These are phyloP conservation scores for Penicillium sclerotiorum DNA, from an alignment of 2,329 filamentous ascomycete genomes.

Conservation along the genomic window DNA sequence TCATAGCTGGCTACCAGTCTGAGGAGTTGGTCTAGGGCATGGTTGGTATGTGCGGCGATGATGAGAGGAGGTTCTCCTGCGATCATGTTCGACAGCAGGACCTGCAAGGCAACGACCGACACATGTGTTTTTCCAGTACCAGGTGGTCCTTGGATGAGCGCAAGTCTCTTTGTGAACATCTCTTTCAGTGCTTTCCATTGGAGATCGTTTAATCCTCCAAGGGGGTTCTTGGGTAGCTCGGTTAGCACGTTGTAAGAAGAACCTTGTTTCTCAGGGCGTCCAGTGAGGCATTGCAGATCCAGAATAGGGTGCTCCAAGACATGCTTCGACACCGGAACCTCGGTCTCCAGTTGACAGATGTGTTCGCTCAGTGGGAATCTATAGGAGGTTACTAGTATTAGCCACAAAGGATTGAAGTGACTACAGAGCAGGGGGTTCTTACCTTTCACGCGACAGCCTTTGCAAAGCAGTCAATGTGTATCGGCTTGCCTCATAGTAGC, in stretches of 20 bases:
- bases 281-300: conserved; percentile 53
- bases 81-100: conserved; percentile 63
- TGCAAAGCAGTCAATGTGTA: conserved; percentile 76
- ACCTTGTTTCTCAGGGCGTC: conserved; percentile 36
- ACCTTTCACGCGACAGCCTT: conserved; percentile 59
- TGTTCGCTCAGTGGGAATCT: conserved; percentile 51
- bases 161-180: conserved; percentile 71
- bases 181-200: conserved; percentile 69
- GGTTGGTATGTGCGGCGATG: conserved; percentile 84
- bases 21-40: conserved; percentile 83
- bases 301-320: conserved; percentile 52
- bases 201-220: conserved; percentile 64
- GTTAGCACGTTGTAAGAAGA: conserved; percentile 57
- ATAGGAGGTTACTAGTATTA: no score
- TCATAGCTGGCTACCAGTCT: conserved; percentile 65
- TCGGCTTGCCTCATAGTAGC: conserved; percentile 76
- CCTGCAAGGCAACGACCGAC: conserved; percentile 70
- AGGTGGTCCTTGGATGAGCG: conserved; percentile 82
- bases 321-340: conserved; percentile 56
- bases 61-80: conserved; percentile 68
- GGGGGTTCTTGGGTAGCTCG: conserved; percentile 53
- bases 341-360: conserved; percentile 41
- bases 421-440: no score
- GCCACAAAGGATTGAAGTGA: no score
- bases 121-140: conserved; percentile 81